Percentiles rank a stretch among this genome's conserved stretches.
phyloP scores from a whole-genome alignment of 371 early-diverging fungal species.

The Chytridium lagenaria region DNA sequence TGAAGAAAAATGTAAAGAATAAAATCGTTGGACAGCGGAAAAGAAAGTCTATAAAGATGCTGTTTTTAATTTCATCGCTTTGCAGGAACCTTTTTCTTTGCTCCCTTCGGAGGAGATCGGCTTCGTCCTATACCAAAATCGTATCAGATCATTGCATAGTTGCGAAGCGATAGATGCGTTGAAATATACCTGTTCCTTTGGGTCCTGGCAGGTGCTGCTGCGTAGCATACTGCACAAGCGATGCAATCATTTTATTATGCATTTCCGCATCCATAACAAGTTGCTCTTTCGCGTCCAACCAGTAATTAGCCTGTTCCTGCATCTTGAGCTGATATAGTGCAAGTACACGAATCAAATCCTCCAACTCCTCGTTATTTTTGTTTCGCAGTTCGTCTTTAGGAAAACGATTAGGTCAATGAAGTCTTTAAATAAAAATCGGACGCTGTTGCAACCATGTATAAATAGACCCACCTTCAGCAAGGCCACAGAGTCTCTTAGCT shows the following conservation, averaged over 20 bases:
- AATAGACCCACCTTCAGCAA: constrained; percentile 48
- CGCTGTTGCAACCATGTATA: neutral
- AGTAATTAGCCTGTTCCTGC: constrained; percentile 62
- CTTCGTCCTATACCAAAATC: no score
- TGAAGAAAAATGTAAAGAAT: no score
- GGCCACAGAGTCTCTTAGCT: constrained; percentile 49
- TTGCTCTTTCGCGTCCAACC: constrained; percentile 83
- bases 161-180: no score
- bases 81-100: no score
- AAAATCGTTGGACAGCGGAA: no score
- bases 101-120: no score
- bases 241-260: constrained; percentile 85
- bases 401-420: neutral
- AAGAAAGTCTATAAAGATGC: no score
- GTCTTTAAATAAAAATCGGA: neutral
- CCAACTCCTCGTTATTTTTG: constrained; percentile 43
- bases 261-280: constrained; percentile 87
- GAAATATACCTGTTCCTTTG: no score
- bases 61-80: no score
- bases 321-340: constrained; percentile 41
- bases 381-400: constrained; percentile 55
- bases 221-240: constrained; percentile 68
- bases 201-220: constrained; percentile 39
- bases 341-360: constrained; percentile 37
- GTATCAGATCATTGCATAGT: no score